Percentiles rank a stretch among this genome's conserved stretches.
phyloP scores from a whole-genome alignment of 1,139 yeast genomes.

The Pichia cactophila region DNA sequence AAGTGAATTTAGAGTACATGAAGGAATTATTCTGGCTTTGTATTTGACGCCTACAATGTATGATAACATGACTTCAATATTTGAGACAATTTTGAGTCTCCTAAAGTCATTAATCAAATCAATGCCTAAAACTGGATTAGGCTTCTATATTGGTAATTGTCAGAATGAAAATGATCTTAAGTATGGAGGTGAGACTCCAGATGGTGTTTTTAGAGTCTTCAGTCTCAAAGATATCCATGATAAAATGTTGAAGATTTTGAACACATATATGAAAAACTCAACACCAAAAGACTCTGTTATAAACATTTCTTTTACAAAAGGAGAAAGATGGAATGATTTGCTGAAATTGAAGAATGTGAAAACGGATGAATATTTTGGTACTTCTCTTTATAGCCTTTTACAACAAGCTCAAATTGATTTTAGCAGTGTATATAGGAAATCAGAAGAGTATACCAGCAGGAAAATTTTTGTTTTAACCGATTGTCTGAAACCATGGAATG shows the following conservation, averaged over 20 bases:
- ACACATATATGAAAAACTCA: constrained; percentile 24
- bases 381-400: constrained; percentile 26
- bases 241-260: constrained; percentile 33
- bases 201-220: constrained; percentile 28
- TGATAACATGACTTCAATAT: constrained; percentile 41
- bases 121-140: constrained; percentile 57
- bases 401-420: constrained; percentile 33
- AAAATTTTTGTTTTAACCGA: constrained; percentile 53
- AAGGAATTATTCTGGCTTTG: constrained; percentile 56
- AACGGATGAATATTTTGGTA: constrained; percentile 18
- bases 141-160: constrained; percentile 55
- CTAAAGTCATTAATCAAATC: constrained; percentile 53
- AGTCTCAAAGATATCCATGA: constrained; percentile 34
- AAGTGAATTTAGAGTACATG: constrained; percentile 46
- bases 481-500: constrained; percentile 45
- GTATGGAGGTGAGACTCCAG: constrained; percentile 9
- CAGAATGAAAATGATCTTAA: constrained; percentile 3
- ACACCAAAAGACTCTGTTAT: constrained; percentile 4
- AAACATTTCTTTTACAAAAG: constrained; percentile 2
- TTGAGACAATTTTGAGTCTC: constrained; percentile 46
- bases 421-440: constrained; percentile 25
- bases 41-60: constrained; percentile 50
- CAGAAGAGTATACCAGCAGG: constrained; percentile 32
- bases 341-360: constrained; percentile 20
- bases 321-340: constrained; percentile 13